Evolutionary conservation across 1,284 basidiomycete genomes (phyloP).

Genomic region (Lentinula novae-zelandiae): DNA sequence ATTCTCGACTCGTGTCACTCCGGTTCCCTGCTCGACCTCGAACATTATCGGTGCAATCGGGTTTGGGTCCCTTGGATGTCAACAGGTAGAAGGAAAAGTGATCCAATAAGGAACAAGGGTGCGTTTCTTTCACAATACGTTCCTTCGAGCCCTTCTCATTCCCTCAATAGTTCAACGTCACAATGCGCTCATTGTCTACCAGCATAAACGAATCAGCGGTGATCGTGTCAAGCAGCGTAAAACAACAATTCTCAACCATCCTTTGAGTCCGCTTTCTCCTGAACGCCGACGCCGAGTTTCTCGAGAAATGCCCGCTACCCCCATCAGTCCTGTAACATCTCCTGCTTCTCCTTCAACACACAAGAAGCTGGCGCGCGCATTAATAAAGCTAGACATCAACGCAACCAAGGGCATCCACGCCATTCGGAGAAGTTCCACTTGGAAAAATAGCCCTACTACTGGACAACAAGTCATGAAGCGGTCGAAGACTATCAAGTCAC

Average conservation of each 20-base stretch:
- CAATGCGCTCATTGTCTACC: slow-evolving; percentile 18
- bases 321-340: not conserved
- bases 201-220: slow-evolving; percentile 19
- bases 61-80: slow-evolving; percentile 45
- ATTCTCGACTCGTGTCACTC: slow-evolving; percentile 49
- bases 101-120: slow-evolving; percentile 32
- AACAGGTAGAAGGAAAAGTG: slow-evolving; percentile 35
- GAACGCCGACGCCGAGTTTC: not conserved
- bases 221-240: slow-evolving; percentile 18
- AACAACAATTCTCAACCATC: slow-evolving; percentile 17
- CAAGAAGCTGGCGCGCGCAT: not conserved
- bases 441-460: not conserved
- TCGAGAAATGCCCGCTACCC: not conserved
- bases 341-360: not conserved
- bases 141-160: not conserved
- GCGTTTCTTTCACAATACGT: slow-evolving; percentile 5
- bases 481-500: slow-evolving; percentile 5
- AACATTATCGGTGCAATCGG: slow-evolving; percentile 42
- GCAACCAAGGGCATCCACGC: not conserved
- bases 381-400: not conserved
- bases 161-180: slow-evolving; percentile 15
- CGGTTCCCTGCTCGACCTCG: slow-evolving; percentile 42
- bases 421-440: not conserved
- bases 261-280: not conserved
- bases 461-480: not conserved